These are phyloP conservation scores for Aspergillus biplanus DNA, from an alignment of 495 filamentous ascomycete species.

Conservation along the genomic window DNA sequence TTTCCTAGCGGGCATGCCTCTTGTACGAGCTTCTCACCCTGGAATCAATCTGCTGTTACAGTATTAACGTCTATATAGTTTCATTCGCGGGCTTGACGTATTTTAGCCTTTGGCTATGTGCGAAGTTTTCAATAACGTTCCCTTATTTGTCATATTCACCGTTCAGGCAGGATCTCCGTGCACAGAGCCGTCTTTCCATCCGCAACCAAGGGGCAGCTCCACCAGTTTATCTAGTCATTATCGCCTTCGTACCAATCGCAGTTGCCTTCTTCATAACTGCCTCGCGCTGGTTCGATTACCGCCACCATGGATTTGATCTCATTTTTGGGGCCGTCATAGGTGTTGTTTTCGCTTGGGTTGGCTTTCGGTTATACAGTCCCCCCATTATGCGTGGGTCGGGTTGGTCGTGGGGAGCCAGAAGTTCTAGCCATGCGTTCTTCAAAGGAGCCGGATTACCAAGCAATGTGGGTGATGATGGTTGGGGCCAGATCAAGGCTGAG, in stretches of 20 bases:
- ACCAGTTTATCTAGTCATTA: constrained; percentile 59
- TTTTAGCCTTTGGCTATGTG: constrained; percentile 63
- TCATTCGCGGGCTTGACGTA: constrained; percentile 67
- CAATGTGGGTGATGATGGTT: constrained; percentile 43
- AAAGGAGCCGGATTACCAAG: constrained; percentile 62
- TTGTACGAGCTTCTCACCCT: constrained; percentile 44
- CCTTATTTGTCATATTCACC: constrained; percentile 57
- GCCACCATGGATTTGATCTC: constrained; percentile 68
- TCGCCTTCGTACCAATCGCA: constrained; percentile 58
- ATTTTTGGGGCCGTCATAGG: constrained; percentile 63
- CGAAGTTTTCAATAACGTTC: constrained; percentile 65
- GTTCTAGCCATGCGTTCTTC: constrained; percentile 54
- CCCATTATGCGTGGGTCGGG: constrained; percentile 64
- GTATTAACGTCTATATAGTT: constrained; percentile 39
- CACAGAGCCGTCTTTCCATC: constrained; percentile 32
- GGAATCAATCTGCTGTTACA: not conserved
- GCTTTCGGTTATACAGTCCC: constrained; percentile 69
- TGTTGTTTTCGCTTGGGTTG: constrained; percentile 55
- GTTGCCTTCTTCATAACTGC: constrained; percentile 63
- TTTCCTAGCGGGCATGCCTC: constrained; percentile 74
- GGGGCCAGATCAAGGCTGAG: constrained; percentile 22
- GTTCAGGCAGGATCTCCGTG: constrained; percentile 31
- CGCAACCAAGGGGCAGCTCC: constrained; percentile 60
- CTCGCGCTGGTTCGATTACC: constrained; percentile 65
- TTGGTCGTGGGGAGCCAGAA: constrained; percentile 56